A percentile compares a stretch with the other conserved stretches of the same genome.
These are phyloP conservation scores for Orbilia brochopaga DNA, from an alignment of 2,329 filamentous ascomycete genomes.

Conservation along the genomic window DNA sequence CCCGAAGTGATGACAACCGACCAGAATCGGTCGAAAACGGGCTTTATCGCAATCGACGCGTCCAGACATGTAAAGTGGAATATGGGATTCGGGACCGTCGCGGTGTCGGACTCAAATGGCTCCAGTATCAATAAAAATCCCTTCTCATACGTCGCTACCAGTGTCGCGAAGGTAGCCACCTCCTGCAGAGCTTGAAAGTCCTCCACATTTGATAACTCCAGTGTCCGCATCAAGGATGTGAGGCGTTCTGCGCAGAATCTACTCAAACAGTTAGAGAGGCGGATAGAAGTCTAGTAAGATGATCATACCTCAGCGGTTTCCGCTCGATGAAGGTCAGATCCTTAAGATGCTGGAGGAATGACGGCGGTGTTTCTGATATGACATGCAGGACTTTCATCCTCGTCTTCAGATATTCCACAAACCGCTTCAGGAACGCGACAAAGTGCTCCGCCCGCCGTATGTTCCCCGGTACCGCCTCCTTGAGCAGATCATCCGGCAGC, in stretches of 20 bases:
- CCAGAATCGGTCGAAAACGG: slow-evolving; percentile 95
- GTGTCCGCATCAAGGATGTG: slow-evolving; percentile 89
- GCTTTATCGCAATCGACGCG: slow-evolving; percentile 95
- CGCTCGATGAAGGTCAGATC: slow-evolving; percentile 98
- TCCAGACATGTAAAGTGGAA: slow-evolving; percentile 96
- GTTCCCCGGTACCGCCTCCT: slow-evolving; percentile 95
- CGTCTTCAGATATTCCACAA: slow-evolving; percentile 97
- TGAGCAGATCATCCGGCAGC: slow-evolving; percentile 88
- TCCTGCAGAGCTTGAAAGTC: slow-evolving; percentile 97
- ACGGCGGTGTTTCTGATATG: slow-evolving; percentile 94
- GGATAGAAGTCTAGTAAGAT: neutral
- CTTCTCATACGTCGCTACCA: slow-evolving; percentile 95
- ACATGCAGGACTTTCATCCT: slow-evolving; percentile 98
- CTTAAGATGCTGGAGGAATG: slow-evolving; percentile 88
- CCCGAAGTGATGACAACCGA: slow-evolving; percentile 98
- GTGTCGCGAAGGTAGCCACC: slow-evolving; percentile 94
- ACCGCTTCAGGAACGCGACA: slow-evolving; percentile 89
- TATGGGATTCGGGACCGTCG: slow-evolving; percentile 94
- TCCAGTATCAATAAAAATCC: slow-evolving; percentile 96
- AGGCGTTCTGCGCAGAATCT: slow-evolving; percentile 90
- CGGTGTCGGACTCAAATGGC: slow-evolving; percentile 92
- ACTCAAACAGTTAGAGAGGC: slow-evolving; percentile 10
- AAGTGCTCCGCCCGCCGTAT: slow-evolving; percentile 96
- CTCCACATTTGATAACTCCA: slow-evolving; percentile 96
- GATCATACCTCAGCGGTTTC: slow-evolving; percentile 74